These are phyloP conservation scores for Fusarium neocosmosporiellum DNA, from an alignment of 2,329 filamentous ascomycete species.

Conservation along the genomic window DNA sequence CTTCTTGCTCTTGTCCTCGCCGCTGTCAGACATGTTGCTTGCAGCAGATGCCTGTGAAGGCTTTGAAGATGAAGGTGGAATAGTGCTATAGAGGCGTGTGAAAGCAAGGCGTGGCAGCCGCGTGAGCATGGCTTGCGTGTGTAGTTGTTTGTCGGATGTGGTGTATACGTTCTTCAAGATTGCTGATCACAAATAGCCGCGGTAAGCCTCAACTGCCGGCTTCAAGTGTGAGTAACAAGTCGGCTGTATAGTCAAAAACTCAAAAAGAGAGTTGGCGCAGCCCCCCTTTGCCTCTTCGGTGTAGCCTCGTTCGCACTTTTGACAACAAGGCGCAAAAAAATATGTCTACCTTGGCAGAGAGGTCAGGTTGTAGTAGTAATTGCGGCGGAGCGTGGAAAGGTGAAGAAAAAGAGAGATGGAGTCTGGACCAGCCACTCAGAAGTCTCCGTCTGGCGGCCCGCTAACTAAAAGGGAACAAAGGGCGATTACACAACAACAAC, in stretches of 20 bases:
- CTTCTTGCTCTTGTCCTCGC: conserved; percentile 9
- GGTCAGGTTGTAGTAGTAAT: background rate
- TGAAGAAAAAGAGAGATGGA: background rate
- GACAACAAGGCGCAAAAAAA: background rate
- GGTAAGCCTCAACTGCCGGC: background rate
- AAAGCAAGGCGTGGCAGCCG: conserved; percentile 25
- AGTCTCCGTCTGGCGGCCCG: background rate
- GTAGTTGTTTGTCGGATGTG: background rate
- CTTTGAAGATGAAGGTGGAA: conserved; percentile 4
- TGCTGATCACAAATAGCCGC: background rate
- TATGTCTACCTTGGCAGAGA: background rate
- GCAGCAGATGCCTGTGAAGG: conserved; percentile 21
- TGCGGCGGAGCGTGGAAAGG: background rate
- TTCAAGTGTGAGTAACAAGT: background rate
- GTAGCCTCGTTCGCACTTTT: background rate
- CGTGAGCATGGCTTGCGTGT: conserved; percentile 24
- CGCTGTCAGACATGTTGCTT: conserved; percentile 4
- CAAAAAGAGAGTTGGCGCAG: background rate
- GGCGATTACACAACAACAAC: background rate
- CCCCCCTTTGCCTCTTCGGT: background rate
- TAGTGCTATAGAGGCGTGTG: conserved; percentile 9
- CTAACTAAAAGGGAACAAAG: background rate
- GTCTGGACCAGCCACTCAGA: background rate
- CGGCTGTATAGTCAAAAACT: background rate
- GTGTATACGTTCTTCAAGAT: background rate